Conservation (phyloP, 2,329 filamentous ascomycete genomes). For the Nakataea oryzae region DNA sequence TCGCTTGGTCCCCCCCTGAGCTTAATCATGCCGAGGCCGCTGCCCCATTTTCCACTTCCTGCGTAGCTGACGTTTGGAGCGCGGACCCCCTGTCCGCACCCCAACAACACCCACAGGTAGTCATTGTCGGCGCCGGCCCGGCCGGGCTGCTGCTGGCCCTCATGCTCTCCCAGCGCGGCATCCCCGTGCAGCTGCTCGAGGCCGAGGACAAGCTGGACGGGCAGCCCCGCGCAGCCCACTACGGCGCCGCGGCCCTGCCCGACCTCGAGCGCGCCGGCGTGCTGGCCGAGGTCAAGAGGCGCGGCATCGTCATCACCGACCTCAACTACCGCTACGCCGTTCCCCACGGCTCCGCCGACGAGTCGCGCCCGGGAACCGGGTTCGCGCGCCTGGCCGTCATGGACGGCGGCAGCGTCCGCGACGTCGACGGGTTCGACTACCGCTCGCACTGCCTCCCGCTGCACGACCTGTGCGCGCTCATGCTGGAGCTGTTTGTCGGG, state of each 20-base stretch:
- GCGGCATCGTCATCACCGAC: constrained; percentile 13
- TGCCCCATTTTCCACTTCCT: background rate
- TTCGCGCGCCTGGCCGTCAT: constrained; percentile 21
- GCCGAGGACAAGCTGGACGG: constrained; percentile 41
- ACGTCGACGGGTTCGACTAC: constrained; percentile 27
- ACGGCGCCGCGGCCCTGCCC: constrained; percentile 45
- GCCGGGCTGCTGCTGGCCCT: constrained; percentile 38
- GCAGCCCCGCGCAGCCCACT: constrained; percentile 52
- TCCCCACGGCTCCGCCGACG: background rate
- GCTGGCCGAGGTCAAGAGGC: constrained; percentile 29
- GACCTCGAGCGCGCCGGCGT: constrained; percentile 50
- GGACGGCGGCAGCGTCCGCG: constrained; percentile 17
- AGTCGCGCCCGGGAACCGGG: background rate
- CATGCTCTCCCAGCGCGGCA: constrained; percentile 39
- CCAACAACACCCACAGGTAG: constrained; percentile 18
- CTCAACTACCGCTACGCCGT: constrained; percentile 1
- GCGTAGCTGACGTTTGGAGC: background rate
- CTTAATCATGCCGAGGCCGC: background rate
- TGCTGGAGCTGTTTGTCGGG: constrained; percentile 27
- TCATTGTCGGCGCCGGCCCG: constrained; percentile 39
- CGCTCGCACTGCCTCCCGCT: constrained; percentile 29
- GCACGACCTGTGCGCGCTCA: constrained; percentile 29
- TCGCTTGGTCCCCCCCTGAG: background rate
- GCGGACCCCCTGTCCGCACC: background rate
- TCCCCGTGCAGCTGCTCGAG: constrained; percentile 45